Base-by-base conservation (phyloP, 2,329 filamentous ascomycete genomes). In the Monilinia polystroma region DNA sequence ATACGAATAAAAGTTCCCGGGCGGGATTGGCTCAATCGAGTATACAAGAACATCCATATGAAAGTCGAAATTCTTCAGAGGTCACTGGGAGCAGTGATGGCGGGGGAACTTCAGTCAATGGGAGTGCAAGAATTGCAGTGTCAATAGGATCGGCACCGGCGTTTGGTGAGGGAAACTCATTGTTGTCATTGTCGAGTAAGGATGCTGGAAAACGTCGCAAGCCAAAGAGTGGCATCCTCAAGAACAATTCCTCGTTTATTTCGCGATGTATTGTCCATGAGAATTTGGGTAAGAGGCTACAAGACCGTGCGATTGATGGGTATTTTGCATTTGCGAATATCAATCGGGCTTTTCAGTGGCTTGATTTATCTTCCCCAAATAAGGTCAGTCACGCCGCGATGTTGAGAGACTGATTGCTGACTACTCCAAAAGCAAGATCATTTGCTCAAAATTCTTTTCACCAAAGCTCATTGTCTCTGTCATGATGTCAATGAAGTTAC, bases 181-280 rank as follows among this genome's bases (percentile, higher is more conserved):
- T 91, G 35, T 82, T 98, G 41, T 81, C 84, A 14, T 76, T 86
- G 3, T 82, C 83, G 23, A 82, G 84, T 41, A 92, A 92, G 74
- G 91, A 93, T 74, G 84, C 86, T 52, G 87, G 86, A 70, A 97
- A 97, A 82, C 85, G 87, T 76, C 87, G 89, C 75, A 99, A 99
- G 78, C 95, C 95, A 2, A 99, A 98, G 83, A 98, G 94, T 79
- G 98, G 96, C 78, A 95, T 99, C 78, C 89, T 94, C 63, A 99
- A 99, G 82, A 98, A 93, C 80, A 98, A 97, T 78, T 99, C 95
- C 12, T 97, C 94, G 0, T 99, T 97, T 76, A 95, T 99, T 41
- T 97, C 94, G n/a, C 84, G 95, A 65, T 94, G 97, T 43, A 97
- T 98, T 70, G 89, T 93, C 20, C 91, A 97, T 74, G 95, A 99